Evolutionary conservation across 306 rosid genomes (phyloP), one percentile per base, ranked within the genome.

Genomic region (Pyrus betulifolia): DNA sequence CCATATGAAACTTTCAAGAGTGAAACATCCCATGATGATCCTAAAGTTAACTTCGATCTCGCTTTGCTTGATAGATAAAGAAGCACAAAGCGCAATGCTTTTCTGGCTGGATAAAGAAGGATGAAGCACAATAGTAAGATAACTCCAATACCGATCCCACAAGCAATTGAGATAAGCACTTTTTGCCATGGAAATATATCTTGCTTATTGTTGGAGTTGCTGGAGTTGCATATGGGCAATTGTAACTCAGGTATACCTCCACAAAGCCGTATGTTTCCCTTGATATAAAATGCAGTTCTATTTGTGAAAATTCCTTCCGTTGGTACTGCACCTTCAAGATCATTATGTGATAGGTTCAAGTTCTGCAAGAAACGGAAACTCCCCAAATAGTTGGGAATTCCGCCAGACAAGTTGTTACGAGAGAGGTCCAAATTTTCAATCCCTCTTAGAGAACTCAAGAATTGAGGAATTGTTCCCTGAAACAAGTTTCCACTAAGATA

Each of bases 261-360:
- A n/a, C 80, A 79, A 55, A 74, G 78, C 17, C n/a, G 55, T 11
- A 3, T 33, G 19, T 83, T 79, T 70, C 78, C 86, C 1, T 19
- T 0, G 12, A 83, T 0, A 6, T 68, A 71, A 8, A 83, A 22
- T 0, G 45, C 76, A 45, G 60, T 75, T 63, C 19, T 6, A n/a
- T 78, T 84, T 3, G 0, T 35, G 60, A 84, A 81, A 15, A 84
- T n/a, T 17, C 81, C 85, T 46, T n/a, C 4, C 2, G 3, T 66
- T 2, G 80, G 81, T 11, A 84, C 54, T 25, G 79, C 76, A 7
- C 81, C 88, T 71, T 83, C 77, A 4, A 84, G 54, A 15, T 75
- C 28, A 49, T 84, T 84, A 28, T 59, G 75, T 2, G 88, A 84
- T 2, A 84, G 55, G 55, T 84, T 44, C 40, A 81, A 51, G 31